Conservation (phyloP, 345 rosid genomes). For the Combretum micranthum region DNA sequence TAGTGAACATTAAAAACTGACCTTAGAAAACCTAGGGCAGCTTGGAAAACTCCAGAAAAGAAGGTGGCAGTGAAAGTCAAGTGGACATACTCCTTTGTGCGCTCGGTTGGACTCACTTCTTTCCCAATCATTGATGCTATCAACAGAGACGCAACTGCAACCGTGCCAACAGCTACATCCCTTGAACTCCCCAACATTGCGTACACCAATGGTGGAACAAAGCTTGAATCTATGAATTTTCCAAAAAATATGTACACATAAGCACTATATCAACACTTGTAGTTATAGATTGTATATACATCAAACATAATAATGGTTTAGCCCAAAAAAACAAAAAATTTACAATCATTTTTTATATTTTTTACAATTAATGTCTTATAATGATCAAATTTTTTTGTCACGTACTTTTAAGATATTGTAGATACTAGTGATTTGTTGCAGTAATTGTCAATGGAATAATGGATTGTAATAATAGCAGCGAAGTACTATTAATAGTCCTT, state of each 20-base stretch:
- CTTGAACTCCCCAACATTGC: conserved; percentile 95
- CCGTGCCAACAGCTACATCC: conserved; percentile 90
- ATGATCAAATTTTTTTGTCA: too few species aligned
- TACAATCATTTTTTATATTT: not conserved
- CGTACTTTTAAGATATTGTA: too few species aligned
- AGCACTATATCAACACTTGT: not conserved
- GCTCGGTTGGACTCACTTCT: conserved; percentile 50
- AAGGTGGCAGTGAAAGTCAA: conserved; percentile 79
- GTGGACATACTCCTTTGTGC: conserved; percentile 62
- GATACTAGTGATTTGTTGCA: too few species aligned
- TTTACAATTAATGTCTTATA: too few species aligned
- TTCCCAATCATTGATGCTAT: conserved; percentile 68
- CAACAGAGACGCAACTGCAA: conserved; percentile 79
- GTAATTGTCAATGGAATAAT: too few species aligned
- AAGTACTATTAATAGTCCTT: too few species aligned
- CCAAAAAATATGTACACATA: not conserved
- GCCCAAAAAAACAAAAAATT: not conserved
- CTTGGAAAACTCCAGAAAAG: conserved; percentile 79
- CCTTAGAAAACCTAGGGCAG: conserved; percentile 89
- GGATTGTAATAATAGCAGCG: too few species aligned
- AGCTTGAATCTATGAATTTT: conserved; percentile 69
- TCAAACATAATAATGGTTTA: not conserved
- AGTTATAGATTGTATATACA: not conserved
- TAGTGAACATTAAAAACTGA: conserved; percentile 6
- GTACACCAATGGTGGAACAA: conserved; percentile 85